Evolutionary conservation across 2,329 filamentous ascomycete species (phyloP).

Genomic region (Monosporascus cannonballus): DNA sequence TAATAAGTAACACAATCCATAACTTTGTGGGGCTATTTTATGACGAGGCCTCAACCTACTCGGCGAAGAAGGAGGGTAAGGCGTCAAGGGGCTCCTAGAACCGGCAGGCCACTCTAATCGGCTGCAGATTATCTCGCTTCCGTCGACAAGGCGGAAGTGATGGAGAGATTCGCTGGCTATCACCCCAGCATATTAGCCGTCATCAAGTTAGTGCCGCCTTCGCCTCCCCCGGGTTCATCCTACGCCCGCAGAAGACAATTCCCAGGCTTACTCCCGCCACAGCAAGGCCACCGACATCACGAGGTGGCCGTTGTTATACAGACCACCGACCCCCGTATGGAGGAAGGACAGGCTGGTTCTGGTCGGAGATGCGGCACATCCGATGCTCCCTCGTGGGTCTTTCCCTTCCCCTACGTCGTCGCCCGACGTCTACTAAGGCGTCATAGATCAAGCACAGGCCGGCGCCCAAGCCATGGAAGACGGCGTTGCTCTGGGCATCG

Average conservation of each 20-base stretch:
- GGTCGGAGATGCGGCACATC: conserved; percentile 32
- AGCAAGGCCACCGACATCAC: conserved; percentile 30
- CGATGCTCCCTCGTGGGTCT: conserved; percentile 30
- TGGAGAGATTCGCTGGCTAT: conserved; percentile 22
- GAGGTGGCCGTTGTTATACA: conserved; percentile 30
- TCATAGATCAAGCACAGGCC: conserved; percentile 32
- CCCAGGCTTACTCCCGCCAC: neutral
- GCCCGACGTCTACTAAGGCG: neutral
- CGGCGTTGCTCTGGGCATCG: conserved; percentile 25
- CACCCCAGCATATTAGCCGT: conserved; percentile 21
- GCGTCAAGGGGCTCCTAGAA: neutral
- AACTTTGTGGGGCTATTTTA: conserved; percentile 29
- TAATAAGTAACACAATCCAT: conserved; percentile 23
- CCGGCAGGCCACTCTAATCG: neutral
- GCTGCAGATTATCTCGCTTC: conserved; percentile 25
- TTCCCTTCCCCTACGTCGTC: neutral
- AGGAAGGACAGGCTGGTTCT: conserved; percentile 25
- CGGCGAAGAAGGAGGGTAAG: conserved; percentile 5
- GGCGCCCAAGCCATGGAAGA: conserved; percentile 32
- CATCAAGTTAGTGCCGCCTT: conserved; percentile 16
- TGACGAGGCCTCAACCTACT: conserved; percentile 6
- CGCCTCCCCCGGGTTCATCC: neutral
- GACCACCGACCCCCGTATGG: conserved; percentile 27
- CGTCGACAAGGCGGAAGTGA: conserved; percentile 22
- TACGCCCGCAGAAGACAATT: too few relatives aligned